Base-by-base conservation (phyloP, 2,329 filamentous ascomycete genomes). In the Verticillium nubilum region DNA sequence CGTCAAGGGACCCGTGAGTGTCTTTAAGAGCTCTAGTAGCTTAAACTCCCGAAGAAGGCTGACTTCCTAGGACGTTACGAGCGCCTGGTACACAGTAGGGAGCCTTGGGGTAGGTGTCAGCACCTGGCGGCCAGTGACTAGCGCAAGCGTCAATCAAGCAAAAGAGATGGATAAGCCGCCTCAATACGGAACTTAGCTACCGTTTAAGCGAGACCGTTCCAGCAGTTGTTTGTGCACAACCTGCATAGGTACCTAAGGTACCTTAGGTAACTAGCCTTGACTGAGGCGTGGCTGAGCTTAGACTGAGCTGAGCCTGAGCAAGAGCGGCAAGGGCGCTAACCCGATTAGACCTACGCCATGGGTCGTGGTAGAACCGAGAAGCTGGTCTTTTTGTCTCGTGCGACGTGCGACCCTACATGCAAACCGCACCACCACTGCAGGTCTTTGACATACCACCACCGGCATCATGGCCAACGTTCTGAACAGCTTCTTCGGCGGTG, bases 401-500 rank as follows among this genome's bases (percentile, higher is more conserved):
- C 33, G 33, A n/a, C 12, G 33, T 37, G 33, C 33, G 33, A 37
- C 33, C 15, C 55, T 57, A 57, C 25, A 27, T 57, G 4, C 33
- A 57, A 37, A 56, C 35, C 17, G 55, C 55, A 47, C 25, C n/a
- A n/a, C n/a, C n/a, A n/a, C n/a, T 50, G 42, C 55, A 50, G 35
- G 55, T 57, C 27, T 53, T 52, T n/a, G 56, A 52, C 56, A 62
- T 58, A 63, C 62, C 63, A 64, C 67, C 64, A 60, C 7, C 35
- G 42, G 57, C 60, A 60, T 62, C 71, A 85, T 85, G 82, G 82
- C 82, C 66, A 78, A 82, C 68, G 74, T 89, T 65, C 71, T 90
- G 66, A 89, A 89, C 75, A 85, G 84, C 70, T 74, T 91, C 69
- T 84, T 92, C 67, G 88, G 88, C 69, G 87, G 84, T 71, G 80